Evolutionary conservation across 352 stramenopile genomes (phyloP).

Genomic region (Pythium rishiriense): DNA sequence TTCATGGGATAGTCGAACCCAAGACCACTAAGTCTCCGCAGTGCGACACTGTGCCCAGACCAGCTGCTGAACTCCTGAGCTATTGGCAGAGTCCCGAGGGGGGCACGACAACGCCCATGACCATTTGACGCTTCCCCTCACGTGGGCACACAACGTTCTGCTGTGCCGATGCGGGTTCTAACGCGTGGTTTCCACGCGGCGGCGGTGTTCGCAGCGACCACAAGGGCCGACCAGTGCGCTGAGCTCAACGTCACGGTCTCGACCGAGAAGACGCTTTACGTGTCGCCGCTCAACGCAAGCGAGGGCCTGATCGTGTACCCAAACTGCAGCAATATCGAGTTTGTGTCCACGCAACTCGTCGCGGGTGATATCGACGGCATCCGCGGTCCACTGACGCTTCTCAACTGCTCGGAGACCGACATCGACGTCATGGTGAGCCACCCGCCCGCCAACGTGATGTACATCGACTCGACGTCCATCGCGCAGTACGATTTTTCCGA

Average conservation of each 20-base stretch:
- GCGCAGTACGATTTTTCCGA: constrained; percentile 3
- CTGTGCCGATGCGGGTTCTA: too few species aligned
- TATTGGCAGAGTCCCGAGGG: too few species aligned
- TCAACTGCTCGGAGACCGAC: constrained; percentile 8
- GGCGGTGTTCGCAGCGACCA: background rate
- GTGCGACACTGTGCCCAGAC: too few species aligned
- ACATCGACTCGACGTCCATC: constrained; percentile 4
- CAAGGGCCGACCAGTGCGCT: background rate
- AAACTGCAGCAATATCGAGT: constrained; percentile 21
- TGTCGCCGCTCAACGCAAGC: constrained; percentile 22
- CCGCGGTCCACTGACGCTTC: background rate
- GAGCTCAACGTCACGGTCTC: background rate
- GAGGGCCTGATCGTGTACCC: constrained; percentile 24
- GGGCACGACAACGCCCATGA: too few species aligned
- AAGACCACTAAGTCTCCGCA: too few species aligned
- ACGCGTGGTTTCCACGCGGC: background rate
- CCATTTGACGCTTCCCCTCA: too few species aligned
- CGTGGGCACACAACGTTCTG: too few species aligned
- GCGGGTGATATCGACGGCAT: background rate
- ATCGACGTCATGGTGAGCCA: constrained; percentile 1
- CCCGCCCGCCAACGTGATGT: constrained; percentile 1
- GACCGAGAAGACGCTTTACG: constrained; percentile 21
- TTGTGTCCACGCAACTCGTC: background rate
- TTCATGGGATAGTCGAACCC: too few species aligned
- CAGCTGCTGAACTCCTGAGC: too few species aligned